phyloP scores from a whole-genome alignment of 352 stramenopile species.

The Hyaloperonospora arabidopsidis region DNA sequence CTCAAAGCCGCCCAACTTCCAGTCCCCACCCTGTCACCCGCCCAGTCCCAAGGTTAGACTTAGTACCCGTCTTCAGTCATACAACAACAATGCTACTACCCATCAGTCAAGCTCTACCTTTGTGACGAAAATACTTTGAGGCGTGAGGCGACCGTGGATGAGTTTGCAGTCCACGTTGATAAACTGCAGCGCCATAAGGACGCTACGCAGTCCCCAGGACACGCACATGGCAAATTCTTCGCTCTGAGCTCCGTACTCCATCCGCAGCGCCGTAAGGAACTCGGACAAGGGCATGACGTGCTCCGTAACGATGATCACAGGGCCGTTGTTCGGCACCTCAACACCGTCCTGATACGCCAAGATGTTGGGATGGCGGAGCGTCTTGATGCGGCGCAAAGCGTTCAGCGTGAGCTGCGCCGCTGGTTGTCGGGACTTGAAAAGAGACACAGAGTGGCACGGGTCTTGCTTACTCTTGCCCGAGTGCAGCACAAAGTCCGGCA shows the following conservation, averaged over 20 bases:
- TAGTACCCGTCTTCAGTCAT: no score
- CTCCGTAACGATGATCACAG: conserved; percentile 92
- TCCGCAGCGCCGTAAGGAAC: conserved; percentile 77
- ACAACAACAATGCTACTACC: no score
- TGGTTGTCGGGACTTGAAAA: conserved; percentile 90
- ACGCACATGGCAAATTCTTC: conserved; percentile 83
- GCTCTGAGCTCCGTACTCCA: conserved; percentile 46
- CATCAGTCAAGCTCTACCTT: conserved; percentile 31
- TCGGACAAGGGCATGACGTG: conserved; percentile 83
- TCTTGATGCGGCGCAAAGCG: conserved; percentile 89
- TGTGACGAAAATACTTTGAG: conserved; percentile 91
- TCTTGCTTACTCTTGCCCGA: conserved; percentile 82
- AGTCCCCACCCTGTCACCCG: conserved; percentile 79
- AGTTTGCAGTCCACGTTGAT: conserved; percentile 92
- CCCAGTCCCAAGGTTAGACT: neutral
- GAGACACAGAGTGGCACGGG: conserved; percentile 63
- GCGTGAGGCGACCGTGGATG: conserved; percentile 85
- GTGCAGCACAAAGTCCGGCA: conserved; percentile 82
- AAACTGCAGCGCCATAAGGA: conserved; percentile 91
- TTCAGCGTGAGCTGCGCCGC: conserved; percentile 77
- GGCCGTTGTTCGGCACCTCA: conserved; percentile 72
- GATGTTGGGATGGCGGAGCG: conserved; percentile 91
- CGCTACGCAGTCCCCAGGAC: conserved; percentile 88
- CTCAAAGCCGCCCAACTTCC: conserved; percentile 92
- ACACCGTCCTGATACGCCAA: conserved; percentile 81